Percentiles rank a stretch among this genome's conserved stretches.
Conservation (phyloP, 106 monocot species). For the Platanthera zijinensis region DNA sequence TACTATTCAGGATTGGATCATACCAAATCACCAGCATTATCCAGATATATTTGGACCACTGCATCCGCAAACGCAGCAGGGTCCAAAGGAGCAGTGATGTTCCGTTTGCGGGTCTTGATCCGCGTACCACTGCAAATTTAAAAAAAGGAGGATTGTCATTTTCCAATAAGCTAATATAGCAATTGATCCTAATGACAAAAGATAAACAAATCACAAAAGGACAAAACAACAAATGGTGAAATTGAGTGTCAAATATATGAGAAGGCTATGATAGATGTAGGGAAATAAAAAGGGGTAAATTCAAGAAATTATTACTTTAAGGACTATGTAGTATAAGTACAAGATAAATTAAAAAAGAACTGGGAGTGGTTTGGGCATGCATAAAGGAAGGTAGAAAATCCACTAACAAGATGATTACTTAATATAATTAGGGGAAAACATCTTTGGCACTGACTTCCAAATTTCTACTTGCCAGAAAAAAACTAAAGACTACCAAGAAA, state of each 20-base stretch:
- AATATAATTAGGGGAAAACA: background rate
- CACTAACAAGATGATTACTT: background rate
- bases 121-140: constrained; percentile 78
- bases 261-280: background rate
- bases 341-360: background rate
- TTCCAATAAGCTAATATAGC: background rate
- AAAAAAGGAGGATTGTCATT: background rate
- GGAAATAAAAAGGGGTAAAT: background rate
- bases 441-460: background rate
- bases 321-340: background rate
- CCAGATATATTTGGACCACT: constrained; percentile 96
- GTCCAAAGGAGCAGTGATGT: constrained; percentile 96
- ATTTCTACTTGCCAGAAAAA: background rate
- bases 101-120: constrained; percentile 99
- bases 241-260: background rate
- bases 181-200: no score
- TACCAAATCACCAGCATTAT: constrained; percentile 99
- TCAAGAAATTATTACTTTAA: background rate
- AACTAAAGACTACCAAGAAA: no score
- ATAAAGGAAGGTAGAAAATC: background rate
- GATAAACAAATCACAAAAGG: no score
- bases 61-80: constrained; percentile 97
- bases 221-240: background rate
- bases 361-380: background rate
- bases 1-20: background rate